These are phyloP conservation scores for Clausena lansium DNA, from an alignment of 345 rosid genomes.

Conservation along the genomic window DNA sequence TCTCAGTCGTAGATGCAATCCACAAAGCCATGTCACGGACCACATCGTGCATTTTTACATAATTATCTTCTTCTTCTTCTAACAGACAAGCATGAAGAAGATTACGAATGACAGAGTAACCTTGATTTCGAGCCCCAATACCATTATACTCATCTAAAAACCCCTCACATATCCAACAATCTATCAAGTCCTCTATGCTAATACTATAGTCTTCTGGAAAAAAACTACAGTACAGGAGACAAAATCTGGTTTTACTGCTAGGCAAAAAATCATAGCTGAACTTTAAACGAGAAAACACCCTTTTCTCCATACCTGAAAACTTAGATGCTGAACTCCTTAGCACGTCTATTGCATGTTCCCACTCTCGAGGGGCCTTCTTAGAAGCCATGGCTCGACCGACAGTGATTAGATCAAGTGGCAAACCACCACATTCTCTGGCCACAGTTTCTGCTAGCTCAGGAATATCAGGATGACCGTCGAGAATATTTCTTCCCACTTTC, in stretches of 20 bases:
- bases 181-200: neutral
- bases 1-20: neutral
- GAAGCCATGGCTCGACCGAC: neutral
- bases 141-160: too few relatives aligned
- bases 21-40: too few relatives aligned
- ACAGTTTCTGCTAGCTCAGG: neutral
- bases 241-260: neutral
- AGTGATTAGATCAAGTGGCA: slow-evolving; percentile 5
- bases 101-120: neutral
- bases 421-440: slow-evolving; percentile 7
- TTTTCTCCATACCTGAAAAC: neutral
- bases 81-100: neutral
- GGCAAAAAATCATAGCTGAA: slow-evolving; percentile 7
- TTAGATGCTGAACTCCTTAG: neutral
- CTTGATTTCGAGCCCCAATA: neutral
- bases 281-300: neutral
- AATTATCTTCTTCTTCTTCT: neutral
- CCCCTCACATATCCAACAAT: neutral
- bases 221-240: neutral
- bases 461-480: neutral
- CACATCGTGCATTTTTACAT: too few relatives aligned
- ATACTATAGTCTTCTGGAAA: neutral
- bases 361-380: neutral
- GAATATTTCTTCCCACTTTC: neutral
- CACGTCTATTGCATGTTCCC: neutral